Evolutionary conservation across 73 alveolate genomes (phyloP).

Genomic region (Effrenium voratum): DNA sequence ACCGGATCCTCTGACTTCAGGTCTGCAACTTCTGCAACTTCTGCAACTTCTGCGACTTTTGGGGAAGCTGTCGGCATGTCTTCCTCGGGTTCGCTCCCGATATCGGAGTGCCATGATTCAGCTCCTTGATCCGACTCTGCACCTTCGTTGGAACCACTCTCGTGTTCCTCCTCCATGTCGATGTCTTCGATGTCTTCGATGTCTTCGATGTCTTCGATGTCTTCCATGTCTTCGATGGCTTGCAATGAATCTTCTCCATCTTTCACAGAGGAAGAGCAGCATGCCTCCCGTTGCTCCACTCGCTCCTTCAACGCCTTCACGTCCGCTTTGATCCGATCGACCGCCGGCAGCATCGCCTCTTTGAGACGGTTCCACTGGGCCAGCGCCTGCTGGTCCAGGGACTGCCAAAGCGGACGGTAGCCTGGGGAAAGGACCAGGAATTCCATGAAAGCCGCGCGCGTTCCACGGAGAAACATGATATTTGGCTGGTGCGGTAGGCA

Average conservation of each 20-base stretch:
- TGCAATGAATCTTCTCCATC: not conserved
- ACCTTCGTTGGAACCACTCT: not conserved
- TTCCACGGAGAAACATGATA: not conserved
- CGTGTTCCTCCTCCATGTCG: not conserved
- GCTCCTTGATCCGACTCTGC: no score
- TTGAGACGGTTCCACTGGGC: not conserved
- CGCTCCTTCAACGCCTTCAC: not conserved
- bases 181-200: not conserved
- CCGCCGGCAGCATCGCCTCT: not conserved
- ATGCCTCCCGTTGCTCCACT: not conserved
- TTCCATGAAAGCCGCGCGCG: not conserved
- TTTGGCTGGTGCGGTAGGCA: not conserved
- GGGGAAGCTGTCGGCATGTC: no score
- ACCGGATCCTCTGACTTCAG: not conserved
- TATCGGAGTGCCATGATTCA: no score
- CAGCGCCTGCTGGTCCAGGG: not conserved
- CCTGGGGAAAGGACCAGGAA: not conserved
- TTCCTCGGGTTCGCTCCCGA: no score
- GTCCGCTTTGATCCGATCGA: not conserved
- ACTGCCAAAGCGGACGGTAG: not conserved
- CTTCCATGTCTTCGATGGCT: not conserved
- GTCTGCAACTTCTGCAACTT: no score
- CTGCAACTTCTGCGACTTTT: no score
- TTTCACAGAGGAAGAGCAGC: not conserved
- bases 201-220: not conserved